phyloP scores from a whole-genome alignment of 2,329 filamentous ascomycete species.

The Claviceps fusiformis region DNA sequence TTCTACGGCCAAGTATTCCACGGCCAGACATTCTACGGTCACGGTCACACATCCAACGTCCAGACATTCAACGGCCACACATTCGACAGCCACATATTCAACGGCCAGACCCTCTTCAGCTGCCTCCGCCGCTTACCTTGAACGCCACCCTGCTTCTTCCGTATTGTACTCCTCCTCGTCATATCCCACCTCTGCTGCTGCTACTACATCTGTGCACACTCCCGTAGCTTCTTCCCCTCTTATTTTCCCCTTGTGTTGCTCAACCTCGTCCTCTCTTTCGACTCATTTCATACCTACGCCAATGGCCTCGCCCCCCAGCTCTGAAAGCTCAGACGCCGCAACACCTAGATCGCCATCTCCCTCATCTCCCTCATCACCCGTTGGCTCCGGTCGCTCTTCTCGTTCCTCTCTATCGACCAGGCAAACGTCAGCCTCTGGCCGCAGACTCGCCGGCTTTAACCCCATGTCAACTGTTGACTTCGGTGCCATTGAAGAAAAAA shows the following conservation, averaged over 20 bases:
- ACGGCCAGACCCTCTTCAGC: constrained; percentile 1
- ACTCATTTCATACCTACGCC: constrained; percentile 10
- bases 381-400: constrained; percentile 33
- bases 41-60: too few relatives aligned
- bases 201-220: not conserved
- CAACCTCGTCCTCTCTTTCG: not conserved
- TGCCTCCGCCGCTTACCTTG: constrained; percentile 1
- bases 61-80: too few relatives aligned
- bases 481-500: constrained; percentile 40
- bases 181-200: not conserved
- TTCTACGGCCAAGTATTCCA: too few relatives aligned
- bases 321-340: constrained; percentile 36
- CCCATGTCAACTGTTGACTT: constrained; percentile 45
- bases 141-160: constrained; percentile 3
- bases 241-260: not conserved
- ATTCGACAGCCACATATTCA: constrained; percentile 3
- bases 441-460: constrained; percentile 38
- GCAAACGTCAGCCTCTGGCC: constrained; percentile 35
- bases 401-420: constrained; percentile 38
- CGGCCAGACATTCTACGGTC: too few relatives aligned
- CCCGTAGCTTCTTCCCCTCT: not conserved
- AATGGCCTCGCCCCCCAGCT: constrained; percentile 26
- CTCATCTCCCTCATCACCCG: constrained; percentile 24
- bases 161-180: not conserved
- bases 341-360: constrained; percentile 42